Evolutionary conservation across 2,329 filamentous ascomycete genomes (phyloP), one percentile per base, ranked within the genome.

Genomic region (Talaromyces rugulosus): DNA sequence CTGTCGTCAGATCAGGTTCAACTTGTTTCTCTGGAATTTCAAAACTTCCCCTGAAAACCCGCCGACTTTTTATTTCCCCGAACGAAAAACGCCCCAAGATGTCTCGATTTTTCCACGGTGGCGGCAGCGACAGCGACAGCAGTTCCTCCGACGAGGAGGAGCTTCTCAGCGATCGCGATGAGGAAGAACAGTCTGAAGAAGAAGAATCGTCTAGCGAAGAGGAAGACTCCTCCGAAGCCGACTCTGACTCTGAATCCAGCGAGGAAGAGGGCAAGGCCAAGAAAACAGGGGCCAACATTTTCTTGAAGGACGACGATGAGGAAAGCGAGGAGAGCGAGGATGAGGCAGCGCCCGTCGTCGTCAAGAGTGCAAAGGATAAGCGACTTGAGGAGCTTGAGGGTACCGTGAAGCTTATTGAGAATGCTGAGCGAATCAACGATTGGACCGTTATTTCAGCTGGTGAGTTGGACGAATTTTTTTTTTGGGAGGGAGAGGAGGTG

Each of bases 301-400:
- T 99, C 88, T 87, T 98, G 85, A 87, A 88, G 70, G 88, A 86
- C 68, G 85, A 80, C 12, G 88, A 86, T 63, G 92, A 95, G 57
- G 61, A 59, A 18, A 91, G 89, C 71, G 90, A 93, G 67, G 88
- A 92, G 62, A 87, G 84, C 71, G 93, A 92, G 74, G 93, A 95
- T 67, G 91, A 95, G 67, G 94, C 97, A 67, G 86, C 87, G 68
- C 87, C 89, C 67, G 91, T 89, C 71, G 87, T 95, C 71, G 90
- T 98, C 73, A 97, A 96, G 85, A 97, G 92, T 78, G 93, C 94
- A 72, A 98, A 98, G 81, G 92, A 98, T 83, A 99, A 99, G 86
- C 87, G 95, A 65, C 84, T 92, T 68, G 94, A 97, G 74, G 96
- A 98, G 79, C 84, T 99, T 64, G 94, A 99, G 77, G 85, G 87